These are phyloP conservation scores for Cornus suecica DNA, from an alignment of 148 eudicot species.

Conservation along the genomic window DNA sequence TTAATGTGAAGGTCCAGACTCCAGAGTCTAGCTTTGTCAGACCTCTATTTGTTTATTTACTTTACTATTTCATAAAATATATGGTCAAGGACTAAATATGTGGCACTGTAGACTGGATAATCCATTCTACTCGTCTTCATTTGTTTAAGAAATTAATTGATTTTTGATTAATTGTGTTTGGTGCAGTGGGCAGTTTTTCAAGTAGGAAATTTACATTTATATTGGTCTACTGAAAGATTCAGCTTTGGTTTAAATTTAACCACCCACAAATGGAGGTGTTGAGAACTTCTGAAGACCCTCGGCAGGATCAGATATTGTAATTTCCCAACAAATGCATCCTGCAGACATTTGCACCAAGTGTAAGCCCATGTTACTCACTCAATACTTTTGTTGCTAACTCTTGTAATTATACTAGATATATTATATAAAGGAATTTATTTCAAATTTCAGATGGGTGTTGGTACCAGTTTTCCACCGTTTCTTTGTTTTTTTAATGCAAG, in stretches of 20 bases:
- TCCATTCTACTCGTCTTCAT: neutral
- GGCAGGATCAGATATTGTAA: constrained; percentile 42
- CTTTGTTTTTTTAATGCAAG: neutral
- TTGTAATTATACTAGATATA: constrained; percentile 32
- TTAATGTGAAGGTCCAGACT: no score
- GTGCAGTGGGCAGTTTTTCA: neutral
- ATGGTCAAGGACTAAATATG: neutral
- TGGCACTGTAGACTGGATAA: neutral
- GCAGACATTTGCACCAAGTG: constrained; percentile 25
- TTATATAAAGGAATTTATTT: constrained; percentile 13
- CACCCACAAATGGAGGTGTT: constrained; percentile 15
- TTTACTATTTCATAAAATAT: neutral
- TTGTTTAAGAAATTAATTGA: neutral
- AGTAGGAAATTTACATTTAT: neutral
- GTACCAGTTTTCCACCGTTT: neutral
- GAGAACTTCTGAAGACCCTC: constrained; percentile 26
- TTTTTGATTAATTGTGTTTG: neutral
- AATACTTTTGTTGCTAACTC: constrained; percentile 3
- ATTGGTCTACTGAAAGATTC: neutral
- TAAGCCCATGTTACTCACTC: constrained; percentile 39
- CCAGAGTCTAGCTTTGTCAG: no score
- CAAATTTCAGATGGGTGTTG: neutral
- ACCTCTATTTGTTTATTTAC: neutral
- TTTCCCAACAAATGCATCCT: constrained; percentile 34
- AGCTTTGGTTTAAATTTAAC: neutral